Conservation (phyloP, 768 basidiomycete genomes). For the Leccinum uliginosum region DNA sequence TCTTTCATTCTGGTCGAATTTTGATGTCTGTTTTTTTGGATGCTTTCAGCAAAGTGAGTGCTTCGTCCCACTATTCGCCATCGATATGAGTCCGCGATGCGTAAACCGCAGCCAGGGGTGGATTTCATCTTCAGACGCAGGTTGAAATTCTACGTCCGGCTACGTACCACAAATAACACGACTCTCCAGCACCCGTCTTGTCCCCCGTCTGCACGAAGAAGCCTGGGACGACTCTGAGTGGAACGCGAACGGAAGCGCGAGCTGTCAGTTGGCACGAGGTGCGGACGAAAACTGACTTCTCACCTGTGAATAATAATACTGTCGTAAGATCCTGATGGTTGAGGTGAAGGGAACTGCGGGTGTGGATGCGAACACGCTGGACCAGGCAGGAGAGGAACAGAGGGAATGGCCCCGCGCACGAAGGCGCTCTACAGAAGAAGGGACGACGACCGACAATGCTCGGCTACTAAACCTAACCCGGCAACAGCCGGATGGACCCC, state of each 20-base stretch:
- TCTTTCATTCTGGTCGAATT: constrained; percentile 67
- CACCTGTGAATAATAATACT: constrained; percentile 92
- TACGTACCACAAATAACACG: constrained; percentile 85
- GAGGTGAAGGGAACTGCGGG: constrained; percentile 4
- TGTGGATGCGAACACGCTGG: not conserved
- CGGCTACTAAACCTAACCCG: too few relatives aligned
- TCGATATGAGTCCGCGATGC: constrained; percentile 87
- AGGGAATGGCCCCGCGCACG: too few relatives aligned
- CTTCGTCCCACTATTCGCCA: constrained; percentile 88
- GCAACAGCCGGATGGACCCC: too few relatives aligned
- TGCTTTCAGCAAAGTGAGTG: constrained; percentile 40
- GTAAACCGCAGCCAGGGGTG: constrained; percentile 86
- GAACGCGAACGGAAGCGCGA: not conserved
- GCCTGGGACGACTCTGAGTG: constrained; percentile 69
- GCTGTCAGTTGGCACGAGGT: not conserved
- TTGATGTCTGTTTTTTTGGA: constrained; percentile 31
- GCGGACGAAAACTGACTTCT: not conserved
- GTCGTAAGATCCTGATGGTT: constrained; percentile 82
- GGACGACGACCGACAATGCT: too few relatives aligned
- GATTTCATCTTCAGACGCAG: constrained; percentile 83
- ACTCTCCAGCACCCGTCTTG: constrained; percentile 89
- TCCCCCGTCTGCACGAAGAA: constrained; percentile 98
- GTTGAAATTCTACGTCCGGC: not conserved
- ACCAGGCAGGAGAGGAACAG: too few relatives aligned
- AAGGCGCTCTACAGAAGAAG: too few relatives aligned